These are phyloP conservation scores for Chalara sp. DNA, from an alignment of 2,329 filamentous ascomycete genomes.

Conservation along the genomic window DNA sequence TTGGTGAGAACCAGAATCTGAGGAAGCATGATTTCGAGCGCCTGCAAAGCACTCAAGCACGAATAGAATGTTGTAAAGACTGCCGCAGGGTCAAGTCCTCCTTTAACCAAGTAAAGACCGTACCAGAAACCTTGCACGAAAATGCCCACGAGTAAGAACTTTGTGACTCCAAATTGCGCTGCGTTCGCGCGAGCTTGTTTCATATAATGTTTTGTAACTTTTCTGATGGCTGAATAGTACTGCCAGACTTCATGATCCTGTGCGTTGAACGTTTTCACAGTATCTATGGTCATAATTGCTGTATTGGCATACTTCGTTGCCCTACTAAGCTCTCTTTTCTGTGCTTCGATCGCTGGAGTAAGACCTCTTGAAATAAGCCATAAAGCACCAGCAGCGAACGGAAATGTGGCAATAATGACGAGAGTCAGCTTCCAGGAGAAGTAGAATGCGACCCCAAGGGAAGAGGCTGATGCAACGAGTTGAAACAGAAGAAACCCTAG, in stretches of 20 bases:
- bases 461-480: slow-evolving; percentile 55
- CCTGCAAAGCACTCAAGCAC: slow-evolving; percentile 68
- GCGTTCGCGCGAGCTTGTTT: slow-evolving; percentile 63
- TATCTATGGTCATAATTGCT: slow-evolving; percentile 68
- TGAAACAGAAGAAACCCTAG: slow-evolving; percentile 65
- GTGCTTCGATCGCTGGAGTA: slow-evolving; percentile 58
- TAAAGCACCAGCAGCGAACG: slow-evolving; percentile 57
- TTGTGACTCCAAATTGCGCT: slow-evolving; percentile 65
- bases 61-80: slow-evolving; percentile 84
- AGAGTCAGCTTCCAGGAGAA: slow-evolving; percentile 81
- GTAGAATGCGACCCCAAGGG: slow-evolving; percentile 66
- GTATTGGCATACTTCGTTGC: slow-evolving; percentile 68
- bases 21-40: slow-evolving; percentile 66
- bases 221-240: slow-evolving; percentile 51
- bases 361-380: slow-evolving; percentile 53
- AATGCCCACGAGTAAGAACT: slow-evolving; percentile 67
- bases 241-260: slow-evolving; percentile 61
- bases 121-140: slow-evolving; percentile 93
- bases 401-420: slow-evolving; percentile 67
- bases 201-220: slow-evolving; percentile 57
- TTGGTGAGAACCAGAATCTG: slow-evolving; percentile 74
- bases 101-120: slow-evolving; percentile 61
- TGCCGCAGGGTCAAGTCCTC: slow-evolving; percentile 51
- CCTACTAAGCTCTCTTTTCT: slow-evolving; percentile 59
- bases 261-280: slow-evolving; percentile 81